Evolutionary conservation across 2,329 filamentous ascomycete genomes (phyloP), one percentile per base, ranked within the genome.

Genomic region (Pestalotiopsis sp.): DNA sequence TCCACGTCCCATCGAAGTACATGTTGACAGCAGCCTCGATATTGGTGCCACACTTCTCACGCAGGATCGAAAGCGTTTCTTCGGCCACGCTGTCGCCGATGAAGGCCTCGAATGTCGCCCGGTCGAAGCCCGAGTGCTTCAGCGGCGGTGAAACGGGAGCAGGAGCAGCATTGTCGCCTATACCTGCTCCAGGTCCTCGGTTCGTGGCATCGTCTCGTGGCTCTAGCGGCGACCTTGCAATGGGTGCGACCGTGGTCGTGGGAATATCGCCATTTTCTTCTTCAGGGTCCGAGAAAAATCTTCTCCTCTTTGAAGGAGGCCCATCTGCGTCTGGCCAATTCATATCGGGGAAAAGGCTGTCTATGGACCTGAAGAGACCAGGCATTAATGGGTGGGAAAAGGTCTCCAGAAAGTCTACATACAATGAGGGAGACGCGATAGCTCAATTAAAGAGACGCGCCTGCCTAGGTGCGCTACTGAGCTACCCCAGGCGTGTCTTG

Each of bases 1-100:
- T 89, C 85, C 90, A 92, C 4, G 90, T 91, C 23, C 89, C 90
- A 70, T 92, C 90, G 70, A 91, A 88, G 75, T 90, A 92, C 87
- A 91, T 91, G 69, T 91, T 91, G 68, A 91, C 86, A 6, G 90
- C 90, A 70, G 84, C 83, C 74, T 91, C 87, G 17, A 92, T 82
- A 70, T 90, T 83, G 66, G 87, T 81, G 27, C 85, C 85, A 67
- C 89, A 91, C 58, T 83, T 82, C 9, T 84, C 80, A n/a, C 83
- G 83, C 23, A 92, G 83, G 4, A 83, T 77, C 6, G 80, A 78
- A 63, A 92, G 74, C 0, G 83, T 78, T 27, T 87, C 82, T 0
- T 81, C 69, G 6, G 82, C 77, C 23, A 92, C 82, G 65, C 86
- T 86, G 68, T 87, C 85, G 45, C 89, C 90, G 25, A 92, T 80